Percentiles rank a stretch among this genome's conserved stretches.
Evolutionary conservation across 805 yeast genomes (phyloP).

Genomic region (Hanseniaspora occidentalis): DNA sequence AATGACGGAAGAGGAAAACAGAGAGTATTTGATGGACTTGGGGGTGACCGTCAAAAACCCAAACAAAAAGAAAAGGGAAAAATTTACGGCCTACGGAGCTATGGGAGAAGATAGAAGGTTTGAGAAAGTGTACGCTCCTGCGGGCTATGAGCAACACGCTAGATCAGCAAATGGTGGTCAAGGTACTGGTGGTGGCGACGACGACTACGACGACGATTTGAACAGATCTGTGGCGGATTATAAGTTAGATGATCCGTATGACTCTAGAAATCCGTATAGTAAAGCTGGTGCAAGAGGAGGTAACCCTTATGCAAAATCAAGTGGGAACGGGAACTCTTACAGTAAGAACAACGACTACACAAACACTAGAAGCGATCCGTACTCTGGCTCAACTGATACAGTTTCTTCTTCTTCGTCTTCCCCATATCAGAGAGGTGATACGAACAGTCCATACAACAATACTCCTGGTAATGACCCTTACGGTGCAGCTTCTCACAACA

Average conservation of each 20-base stretch:
- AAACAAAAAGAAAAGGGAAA: conserved; percentile 26
- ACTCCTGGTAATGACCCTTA: not conserved
- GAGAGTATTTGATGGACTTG: conserved; percentile 29
- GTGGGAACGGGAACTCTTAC: not conserved
- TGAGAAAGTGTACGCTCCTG: conserved; percentile 28
- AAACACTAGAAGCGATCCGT: conserved; percentile 5
- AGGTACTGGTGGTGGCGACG: conserved; percentile 6
- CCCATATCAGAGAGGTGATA: too few relatives aligned
- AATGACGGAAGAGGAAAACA: conserved; percentile 28
- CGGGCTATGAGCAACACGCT: conserved; percentile 25
- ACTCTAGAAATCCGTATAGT: conserved; percentile 7
- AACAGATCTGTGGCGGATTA: conserved; percentile 3
- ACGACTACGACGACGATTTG: conserved; percentile 2
- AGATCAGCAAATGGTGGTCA: conserved; percentile 10
- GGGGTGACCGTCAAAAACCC: conserved; percentile 31
- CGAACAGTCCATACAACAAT: too few relatives aligned
- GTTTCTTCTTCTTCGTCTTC: too few relatives aligned
- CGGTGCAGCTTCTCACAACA: not conserved
- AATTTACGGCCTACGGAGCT: conserved; percentile 36
- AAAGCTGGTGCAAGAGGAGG: conserved; percentile 4
- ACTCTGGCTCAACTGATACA: too few relatives aligned
- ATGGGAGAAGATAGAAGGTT: conserved; percentile 31
- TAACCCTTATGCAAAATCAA: not conserved
- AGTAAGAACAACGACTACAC: conserved; percentile 1
- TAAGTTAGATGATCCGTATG: conserved; percentile 4